These are phyloP conservation scores for Penicillium flavigenum DNA, from an alignment of 495 filamentous ascomycete species.

Conservation along the genomic window DNA sequence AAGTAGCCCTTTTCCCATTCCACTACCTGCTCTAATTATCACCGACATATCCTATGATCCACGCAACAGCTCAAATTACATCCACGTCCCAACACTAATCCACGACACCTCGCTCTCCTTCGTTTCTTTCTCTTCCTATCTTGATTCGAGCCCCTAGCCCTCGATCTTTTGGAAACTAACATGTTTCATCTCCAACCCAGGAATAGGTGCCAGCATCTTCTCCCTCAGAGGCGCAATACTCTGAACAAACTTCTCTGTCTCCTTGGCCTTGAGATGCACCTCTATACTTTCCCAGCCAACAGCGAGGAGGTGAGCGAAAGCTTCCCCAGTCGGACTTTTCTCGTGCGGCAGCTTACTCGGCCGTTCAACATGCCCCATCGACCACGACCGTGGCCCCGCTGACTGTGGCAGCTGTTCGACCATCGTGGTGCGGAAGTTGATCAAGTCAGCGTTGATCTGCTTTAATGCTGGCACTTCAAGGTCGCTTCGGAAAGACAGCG, in stretches of 20 bases:
- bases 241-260: slow-evolving; percentile 45
- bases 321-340: slow-evolving; percentile 37
- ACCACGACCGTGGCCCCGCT: slow-evolving; percentile 41
- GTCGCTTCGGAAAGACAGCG: slow-evolving; percentile 33
- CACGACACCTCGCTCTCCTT: neutral
- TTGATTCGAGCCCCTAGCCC: neutral
- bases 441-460: slow-evolving; percentile 28
- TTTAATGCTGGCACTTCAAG: slow-evolving; percentile 24
- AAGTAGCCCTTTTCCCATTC: slow-evolving; percentile 19
- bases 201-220: slow-evolving; percentile 34
- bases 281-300: slow-evolving; percentile 58
- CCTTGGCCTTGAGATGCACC: slow-evolving; percentile 47
- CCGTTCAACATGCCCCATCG: slow-evolving; percentile 44
- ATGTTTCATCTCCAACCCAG: slow-evolving; percentile 46
- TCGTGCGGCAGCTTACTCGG: slow-evolving; percentile 40
- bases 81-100: slow-evolving; percentile 1
- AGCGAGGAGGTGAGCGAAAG: slow-evolving; percentile 38
- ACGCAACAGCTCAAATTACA: slow-evolving; percentile 6
- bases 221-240: slow-evolving; percentile 40
- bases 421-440: slow-evolving; percentile 37
- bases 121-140: neutral
- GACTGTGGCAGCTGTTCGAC: slow-evolving; percentile 32
- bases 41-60: slow-evolving; percentile 5
- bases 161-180: slow-evolving; percentile 40
- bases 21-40: slow-evolving; percentile 10